Conservation (phyloP, 2,329 filamentous ascomycete species). For the Xylariaceae sp. region DNA sequence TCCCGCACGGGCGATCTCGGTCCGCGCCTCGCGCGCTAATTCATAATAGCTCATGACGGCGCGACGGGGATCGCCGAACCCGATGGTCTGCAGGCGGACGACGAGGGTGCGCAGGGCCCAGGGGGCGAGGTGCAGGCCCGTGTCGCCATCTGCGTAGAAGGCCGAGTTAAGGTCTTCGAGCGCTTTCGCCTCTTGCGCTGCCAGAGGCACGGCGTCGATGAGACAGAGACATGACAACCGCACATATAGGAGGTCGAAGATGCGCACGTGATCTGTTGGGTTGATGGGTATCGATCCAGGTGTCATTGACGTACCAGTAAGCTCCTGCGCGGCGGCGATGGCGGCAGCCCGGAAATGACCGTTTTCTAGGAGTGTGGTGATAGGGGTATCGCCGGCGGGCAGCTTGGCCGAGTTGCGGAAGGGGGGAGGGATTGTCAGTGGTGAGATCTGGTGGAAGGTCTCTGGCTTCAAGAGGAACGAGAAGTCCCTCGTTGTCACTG, state of each 20-base stretch:
- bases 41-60: constrained; percentile 93
- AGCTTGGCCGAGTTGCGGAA: constrained; percentile 74
- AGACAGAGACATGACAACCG: constrained; percentile 83
- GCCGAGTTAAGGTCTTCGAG: constrained; percentile 66
- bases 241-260: constrained; percentile 81
- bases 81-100: constrained; percentile 83
- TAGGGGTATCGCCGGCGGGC: constrained; percentile 66
- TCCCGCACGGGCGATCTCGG: constrained; percentile 58
- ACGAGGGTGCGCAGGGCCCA: constrained; percentile 87
- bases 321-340: constrained; percentile 66
- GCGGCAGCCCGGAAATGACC: constrained; percentile 86
- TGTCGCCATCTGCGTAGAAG: constrained; percentile 62
- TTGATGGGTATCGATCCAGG: constrained; percentile 48
- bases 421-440: constrained; percentile 63
- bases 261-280: constrained; percentile 65
- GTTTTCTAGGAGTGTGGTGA: constrained; percentile 70
- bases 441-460: constrained; percentile 82
- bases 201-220: constrained; percentile 73
- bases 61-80: constrained; percentile 82
- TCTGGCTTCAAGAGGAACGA: constrained; percentile 79
- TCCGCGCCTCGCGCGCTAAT: constrained; percentile 78
- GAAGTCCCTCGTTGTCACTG: constrained; percentile 70
- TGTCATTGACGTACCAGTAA: constrained; percentile 56
- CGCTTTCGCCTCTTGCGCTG: constrained; percentile 70
- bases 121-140: constrained; percentile 72